Conservation (phyloP, 2,329 filamentous ascomycete genomes). For the Trichoderma cornu-damae region DNA sequence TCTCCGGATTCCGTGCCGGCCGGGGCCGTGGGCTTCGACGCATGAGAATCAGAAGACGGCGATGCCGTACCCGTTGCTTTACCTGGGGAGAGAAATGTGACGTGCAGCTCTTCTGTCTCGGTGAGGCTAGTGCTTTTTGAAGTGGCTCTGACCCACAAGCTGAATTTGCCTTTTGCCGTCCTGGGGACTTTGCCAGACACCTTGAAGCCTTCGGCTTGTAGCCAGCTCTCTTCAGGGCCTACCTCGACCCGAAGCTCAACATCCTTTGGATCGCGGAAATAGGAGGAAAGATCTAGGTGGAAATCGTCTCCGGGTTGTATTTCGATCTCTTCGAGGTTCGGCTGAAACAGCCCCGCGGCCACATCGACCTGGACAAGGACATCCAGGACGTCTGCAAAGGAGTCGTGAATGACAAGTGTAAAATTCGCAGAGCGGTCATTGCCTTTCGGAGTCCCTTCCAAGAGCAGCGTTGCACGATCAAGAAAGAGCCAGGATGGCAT, state of each 20-base stretch:
- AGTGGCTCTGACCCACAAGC: conserved; percentile 30
- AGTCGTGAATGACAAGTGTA: conserved; percentile 55
- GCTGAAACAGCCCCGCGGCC: conserved; percentile 37
- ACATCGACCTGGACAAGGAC: conserved; percentile 44
- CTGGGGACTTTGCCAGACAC: conserved; percentile 40
- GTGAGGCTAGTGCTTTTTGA: conserved; percentile 32
- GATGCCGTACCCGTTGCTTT: conserved; percentile 25
- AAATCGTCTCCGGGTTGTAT: conserved; percentile 39
- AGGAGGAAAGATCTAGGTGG: conserved; percentile 39
- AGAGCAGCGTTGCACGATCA: conserved; percentile 53
- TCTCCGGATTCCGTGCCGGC: conserved; percentile 19
- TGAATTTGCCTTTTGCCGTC: conserved; percentile 30
- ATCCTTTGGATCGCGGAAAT: conserved; percentile 39
- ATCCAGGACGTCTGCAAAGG: conserved; percentile 53
- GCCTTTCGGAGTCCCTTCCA: conserved; percentile 61
- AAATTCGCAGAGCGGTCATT: conserved; percentile 57
- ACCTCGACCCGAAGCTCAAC: conserved; percentile 35
- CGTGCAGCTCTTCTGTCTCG: conserved; percentile 36
- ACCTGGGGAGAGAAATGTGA: conserved; percentile 32
- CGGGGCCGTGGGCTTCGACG: conserved; percentile 24
- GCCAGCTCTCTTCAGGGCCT: conserved; percentile 39
- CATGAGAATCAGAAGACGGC: conserved; percentile 23
- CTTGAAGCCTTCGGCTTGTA: conserved; percentile 36
- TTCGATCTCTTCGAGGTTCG: conserved; percentile 37
- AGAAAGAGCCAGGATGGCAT: conserved; percentile 67